Base-by-base conservation (phyloP, 2,329 filamentous ascomycete species). In the Grosmannia clavigera region DNA sequence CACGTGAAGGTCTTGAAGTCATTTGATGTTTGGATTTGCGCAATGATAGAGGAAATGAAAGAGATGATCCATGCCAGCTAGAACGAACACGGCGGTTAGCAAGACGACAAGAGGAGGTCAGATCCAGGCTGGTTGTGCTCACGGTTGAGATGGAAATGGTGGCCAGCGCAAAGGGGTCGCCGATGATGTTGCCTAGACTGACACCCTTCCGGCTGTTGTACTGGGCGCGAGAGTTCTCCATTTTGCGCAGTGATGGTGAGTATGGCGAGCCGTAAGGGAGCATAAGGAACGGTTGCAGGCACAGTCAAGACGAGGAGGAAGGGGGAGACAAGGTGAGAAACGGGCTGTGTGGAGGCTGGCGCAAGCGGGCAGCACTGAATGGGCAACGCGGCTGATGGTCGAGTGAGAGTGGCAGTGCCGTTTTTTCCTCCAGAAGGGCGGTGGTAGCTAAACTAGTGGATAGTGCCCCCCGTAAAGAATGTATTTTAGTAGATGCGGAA, bases 11-110 rank as follows among this genome's bases (percentile, higher is more conserved):
- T 88, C 16, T 91, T 90, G 68, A 91, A 96, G 7, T 70, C 68
- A 31, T 70, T 69, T 59, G 73, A 74, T 58, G 73, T 75, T 61
- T 80, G 73, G 51, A 81, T 69, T 61, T 82, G 78, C 50, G 86
- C 85, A 67, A 96, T 84, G 70, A 96, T 86, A 62, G 89, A 92
- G 64, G 86, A 81, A 68, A 97, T 82, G 72, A 97, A 95, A 54
- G 90, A 84, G 69, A 99, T 96, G 66, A 96, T 74, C 94, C 94
- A 99, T 61, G 92, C 92, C 65, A 96, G 85, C 92, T 97, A 71
- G 61, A 66, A 9, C 43, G 22, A 50, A 25, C 46, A 25, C 46
- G 46, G 46, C 22, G 46, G 56, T 51, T 35, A 57, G 27, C 43
- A 58, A 33, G 40, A 27, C 9, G 25, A 9, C 14, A 25, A n/a